Conservation (phyloP, 768 basidiomycete genomes). For the Peribolospora kevripleyi region DNA sequence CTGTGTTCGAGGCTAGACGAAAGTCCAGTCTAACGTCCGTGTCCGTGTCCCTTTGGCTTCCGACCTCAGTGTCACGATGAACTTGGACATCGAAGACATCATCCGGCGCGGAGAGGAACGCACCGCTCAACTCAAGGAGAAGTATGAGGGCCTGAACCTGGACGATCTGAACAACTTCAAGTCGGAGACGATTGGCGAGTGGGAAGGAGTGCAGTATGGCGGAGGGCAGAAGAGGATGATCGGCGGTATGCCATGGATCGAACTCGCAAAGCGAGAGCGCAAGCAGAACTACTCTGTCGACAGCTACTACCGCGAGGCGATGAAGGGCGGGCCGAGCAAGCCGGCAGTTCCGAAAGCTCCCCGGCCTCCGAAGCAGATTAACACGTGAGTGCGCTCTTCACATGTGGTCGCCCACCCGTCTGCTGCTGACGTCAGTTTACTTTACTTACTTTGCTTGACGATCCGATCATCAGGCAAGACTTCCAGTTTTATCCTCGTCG, state of each 20-base stretch:
- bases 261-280: slow-evolving; percentile 77
- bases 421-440: background rate
- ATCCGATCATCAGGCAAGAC: slow-evolving; percentile 38
- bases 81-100: slow-evolving; percentile 83
- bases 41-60: background rate
- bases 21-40: background rate
- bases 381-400: slow-evolving; percentile 31
- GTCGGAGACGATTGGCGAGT: slow-evolving; percentile 22
- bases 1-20: background rate
- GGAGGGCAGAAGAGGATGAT: slow-evolving; percentile 4
- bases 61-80: slow-evolving; percentile 35
- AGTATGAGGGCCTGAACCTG: slow-evolving; percentile 75
- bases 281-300: slow-evolving; percentile 83
- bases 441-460: background rate
- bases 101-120: slow-evolving; percentile 76
- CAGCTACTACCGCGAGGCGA: slow-evolving; percentile 77
- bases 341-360: slow-evolving; percentile 39
- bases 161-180: slow-evolving; percentile 96
- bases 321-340: slow-evolving; percentile 34
- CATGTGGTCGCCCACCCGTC: background rate
- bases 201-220: slow-evolving; percentile 15
- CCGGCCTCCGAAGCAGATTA: slow-evolving; percentile 65
- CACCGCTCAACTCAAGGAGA: slow-evolving; percentile 62
- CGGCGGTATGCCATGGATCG: slow-evolving; percentile 27
- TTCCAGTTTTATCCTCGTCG: slow-evolving; percentile 87